Evolutionary conservation across 2,329 filamentous ascomycete genomes (phyloP), one percentile per base, ranked within the genome.

Genomic region (Corinectria fuckeliana): DNA sequence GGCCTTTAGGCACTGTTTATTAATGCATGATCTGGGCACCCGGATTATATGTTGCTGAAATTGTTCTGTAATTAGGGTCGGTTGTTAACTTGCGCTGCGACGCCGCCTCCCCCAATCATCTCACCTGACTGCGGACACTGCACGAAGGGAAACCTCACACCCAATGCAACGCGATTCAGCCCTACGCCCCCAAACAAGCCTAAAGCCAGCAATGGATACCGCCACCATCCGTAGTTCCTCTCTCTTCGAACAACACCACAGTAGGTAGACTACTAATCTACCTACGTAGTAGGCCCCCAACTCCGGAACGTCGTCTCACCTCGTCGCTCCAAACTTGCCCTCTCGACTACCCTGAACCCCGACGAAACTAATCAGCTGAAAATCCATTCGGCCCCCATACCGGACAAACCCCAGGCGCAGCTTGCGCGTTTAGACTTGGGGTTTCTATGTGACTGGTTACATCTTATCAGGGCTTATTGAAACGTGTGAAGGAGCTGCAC

Each of bases 401-500:
- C 16, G 18, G 28, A 20, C 45, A 28, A 48, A 48, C 45, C 11
- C 28, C 13, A 23, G 45, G 18, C 28, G 18, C 5, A 23, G 20
- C 11, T 34, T 26, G n/a, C 23, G 41, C 32, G 32, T n/a, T 34
- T 34, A 9, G n/a, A n/a, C 14, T 34, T 38, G 50, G 50, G 39
- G 44, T 56, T 56, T 49, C 42, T 41, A 13, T 20, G 8, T 39
- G 21, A 34, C 44, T 45, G 25, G 30, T 32, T 28, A 26, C n/a
- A n/a, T n/a, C n/a, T n/a, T n/a, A n/a, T 23, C 26, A 8, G 9
- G 5, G 26, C 45, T 41, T 51, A 38, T 47, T 38, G 54, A 51
- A 47, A 57, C 38, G 51, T 51, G 54, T 57, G 38, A 25, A 39
- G 23, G 32, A 51, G 54, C 39, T 28, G 54, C 54, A 51, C 47